phyloP scores from a whole-genome alignment of 768 basidiomycete genomes.

The Phanerochaete carnosa region DNA sequence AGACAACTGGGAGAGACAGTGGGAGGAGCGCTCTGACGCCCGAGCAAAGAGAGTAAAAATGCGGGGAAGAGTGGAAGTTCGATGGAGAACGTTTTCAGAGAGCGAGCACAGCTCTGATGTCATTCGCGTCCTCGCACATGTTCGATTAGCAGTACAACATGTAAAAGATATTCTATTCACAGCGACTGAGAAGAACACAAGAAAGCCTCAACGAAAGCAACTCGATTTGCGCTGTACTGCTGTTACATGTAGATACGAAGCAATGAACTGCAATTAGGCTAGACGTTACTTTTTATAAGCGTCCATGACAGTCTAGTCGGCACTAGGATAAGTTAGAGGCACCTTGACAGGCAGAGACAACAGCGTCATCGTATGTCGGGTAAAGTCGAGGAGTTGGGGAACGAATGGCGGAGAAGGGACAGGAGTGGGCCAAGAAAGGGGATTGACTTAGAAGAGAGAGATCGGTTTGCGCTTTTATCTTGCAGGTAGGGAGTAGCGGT shows the following conservation, averaged over 20 bases:
- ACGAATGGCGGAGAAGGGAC: neutral
- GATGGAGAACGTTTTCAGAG: no score
- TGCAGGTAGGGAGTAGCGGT: neutral
- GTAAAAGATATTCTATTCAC: neutral
- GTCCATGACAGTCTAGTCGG: slow-evolving; percentile 26
- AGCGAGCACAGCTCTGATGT: neutral
- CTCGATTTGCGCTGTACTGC: slow-evolving; percentile 13
- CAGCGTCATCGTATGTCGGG: slow-evolving; percentile 1
- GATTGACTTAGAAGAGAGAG: neutral
- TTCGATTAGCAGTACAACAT: neutral
- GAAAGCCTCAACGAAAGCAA: slow-evolving; percentile 15
- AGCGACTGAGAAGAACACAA: slow-evolving; percentile 5
- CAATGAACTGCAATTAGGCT: slow-evolving; percentile 23
- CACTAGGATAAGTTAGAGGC: slow-evolving; percentile 19
- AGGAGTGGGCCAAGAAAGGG: slow-evolving; percentile 2
- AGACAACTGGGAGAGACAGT: neutral
- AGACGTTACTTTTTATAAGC: slow-evolving; percentile 29
- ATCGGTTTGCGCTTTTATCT: neutral
- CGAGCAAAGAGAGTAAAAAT: no score
- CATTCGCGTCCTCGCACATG: slow-evolving; percentile 2
- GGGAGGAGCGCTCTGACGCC: no score
- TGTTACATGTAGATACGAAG: slow-evolving; percentile 19
- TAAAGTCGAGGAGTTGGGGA: neutral
- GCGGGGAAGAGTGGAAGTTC: neutral
- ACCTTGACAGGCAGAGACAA: neutral